Evolutionary conservation across 192 early-diverging fungal species (phyloP).

Genomic region (Rhizophagus prolifer): DNA sequence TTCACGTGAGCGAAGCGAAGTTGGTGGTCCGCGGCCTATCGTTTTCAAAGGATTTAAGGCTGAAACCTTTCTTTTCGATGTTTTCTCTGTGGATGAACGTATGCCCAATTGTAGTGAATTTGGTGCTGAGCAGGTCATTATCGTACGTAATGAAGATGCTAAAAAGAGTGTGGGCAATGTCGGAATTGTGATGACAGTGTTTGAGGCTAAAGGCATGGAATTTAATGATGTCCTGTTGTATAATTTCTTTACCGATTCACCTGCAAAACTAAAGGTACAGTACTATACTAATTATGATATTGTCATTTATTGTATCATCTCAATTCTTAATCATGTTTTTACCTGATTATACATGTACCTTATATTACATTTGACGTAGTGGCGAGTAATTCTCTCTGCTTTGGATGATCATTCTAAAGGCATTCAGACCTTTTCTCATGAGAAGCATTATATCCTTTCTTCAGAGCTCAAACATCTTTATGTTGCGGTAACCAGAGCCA

Average conservation of each 20-base stretch:
- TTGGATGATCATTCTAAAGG: background rate
- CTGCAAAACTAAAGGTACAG: constrained; percentile 1
- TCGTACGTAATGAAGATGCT: constrained; percentile 21
- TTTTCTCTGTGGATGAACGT: background rate
- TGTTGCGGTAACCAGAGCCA: constrained; percentile 24
- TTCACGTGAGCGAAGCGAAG: background rate
- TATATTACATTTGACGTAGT: background rate
- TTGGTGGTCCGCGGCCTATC: constrained; percentile 19
- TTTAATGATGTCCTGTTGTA: constrained; percentile 27
- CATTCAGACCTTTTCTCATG: constrained; percentile 8
- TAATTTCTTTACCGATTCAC: constrained; percentile 22
- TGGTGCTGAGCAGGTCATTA: constrained; percentile 12
- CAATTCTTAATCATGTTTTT: too few relatives aligned
- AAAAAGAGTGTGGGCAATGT: background rate
- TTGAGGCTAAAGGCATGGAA: constrained; percentile 19
- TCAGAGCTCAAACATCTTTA: constrained; percentile 29
- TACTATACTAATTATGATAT: background rate
- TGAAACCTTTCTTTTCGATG: background rate
- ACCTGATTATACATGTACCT: background rate
- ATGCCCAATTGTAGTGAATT: background rate
- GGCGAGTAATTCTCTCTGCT: constrained; percentile 14
- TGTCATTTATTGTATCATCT: too few relatives aligned
- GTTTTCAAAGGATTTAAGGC: background rate
- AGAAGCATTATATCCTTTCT: constrained; percentile 22
- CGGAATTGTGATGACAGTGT: constrained; percentile 19